These are phyloP conservation scores for Marasmius sp. DNA, from an alignment of 1,284 basidiomycete species.

Conservation along the genomic window DNA sequence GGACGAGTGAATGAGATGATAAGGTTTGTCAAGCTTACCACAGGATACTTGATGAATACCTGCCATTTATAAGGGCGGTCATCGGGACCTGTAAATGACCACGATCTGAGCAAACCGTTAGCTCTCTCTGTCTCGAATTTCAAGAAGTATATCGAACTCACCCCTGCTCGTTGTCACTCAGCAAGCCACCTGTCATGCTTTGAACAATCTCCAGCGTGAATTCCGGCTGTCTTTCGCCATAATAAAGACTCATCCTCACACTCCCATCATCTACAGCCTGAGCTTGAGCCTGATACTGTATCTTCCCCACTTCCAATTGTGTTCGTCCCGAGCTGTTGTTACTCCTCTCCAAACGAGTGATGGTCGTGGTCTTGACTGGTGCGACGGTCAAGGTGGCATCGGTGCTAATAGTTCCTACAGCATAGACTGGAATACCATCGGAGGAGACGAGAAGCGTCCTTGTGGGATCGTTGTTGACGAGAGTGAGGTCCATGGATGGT, in stretches of 20 bases:
- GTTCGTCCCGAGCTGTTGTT: neutral
- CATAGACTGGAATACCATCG: neutral
- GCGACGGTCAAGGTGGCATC: neutral
- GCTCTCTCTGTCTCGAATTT: no score
- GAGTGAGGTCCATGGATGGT: neutral
- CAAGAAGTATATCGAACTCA: no score
- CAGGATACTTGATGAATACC: constrained; percentile 33
- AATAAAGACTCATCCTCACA: neutral
- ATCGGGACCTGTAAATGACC: constrained; percentile 38
- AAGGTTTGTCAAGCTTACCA: constrained; percentile 23
- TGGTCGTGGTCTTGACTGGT: neutral
- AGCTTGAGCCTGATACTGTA: neutral
- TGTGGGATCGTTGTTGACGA: neutral
- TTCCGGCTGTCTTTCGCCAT: neutral
- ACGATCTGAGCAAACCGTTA: constrained; percentile 24
- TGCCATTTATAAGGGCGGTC: constrained; percentile 37
- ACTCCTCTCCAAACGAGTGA: neutral
- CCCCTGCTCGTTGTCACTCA: no score
- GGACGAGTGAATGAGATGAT: neutral
- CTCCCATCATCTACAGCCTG: neutral
- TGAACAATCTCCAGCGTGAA: neutral
- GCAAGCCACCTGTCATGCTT: no score
- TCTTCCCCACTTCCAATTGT: neutral
- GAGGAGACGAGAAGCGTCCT: neutral
- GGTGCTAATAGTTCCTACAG: neutral